These are phyloP conservation scores for Backusella tuberculispora DNA, from an alignment of 192 early-diverging fungal species.

Conservation along the genomic window DNA sequence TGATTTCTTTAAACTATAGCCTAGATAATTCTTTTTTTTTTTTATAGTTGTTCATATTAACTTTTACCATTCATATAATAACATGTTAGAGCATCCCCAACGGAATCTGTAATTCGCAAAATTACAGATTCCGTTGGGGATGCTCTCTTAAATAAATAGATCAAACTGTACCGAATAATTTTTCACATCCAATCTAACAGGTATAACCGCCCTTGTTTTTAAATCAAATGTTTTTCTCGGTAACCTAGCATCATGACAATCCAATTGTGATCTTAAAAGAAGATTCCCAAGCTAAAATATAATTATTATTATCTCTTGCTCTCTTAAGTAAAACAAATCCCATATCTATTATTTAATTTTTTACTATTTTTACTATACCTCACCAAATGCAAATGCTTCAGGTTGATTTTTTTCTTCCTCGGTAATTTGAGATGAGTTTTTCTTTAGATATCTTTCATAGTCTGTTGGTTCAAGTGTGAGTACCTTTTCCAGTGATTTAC, in stretches of 20 bases:
- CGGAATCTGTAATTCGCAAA: too few relatives aligned
- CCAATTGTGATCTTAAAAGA: slow-evolving; percentile 87
- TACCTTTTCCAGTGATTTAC: slow-evolving; percentile 88
- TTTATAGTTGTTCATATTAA: not conserved
- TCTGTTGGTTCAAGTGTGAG: slow-evolving; percentile 69
- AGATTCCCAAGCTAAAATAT: slow-evolving; percentile 62
- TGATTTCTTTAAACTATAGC: slow-evolving; percentile 69
- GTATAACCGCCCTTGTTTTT: slow-evolving; percentile 85
- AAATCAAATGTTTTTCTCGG: slow-evolving; percentile 88
- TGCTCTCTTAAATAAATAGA: not conserved
- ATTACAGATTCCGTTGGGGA: too few relatives aligned
- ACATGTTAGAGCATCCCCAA: too few relatives aligned
- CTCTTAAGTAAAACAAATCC: not conserved
- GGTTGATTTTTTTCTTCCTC: slow-evolving; percentile 47
- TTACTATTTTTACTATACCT: slow-evolving; percentile 19
- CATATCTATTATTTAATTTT: not conserved
- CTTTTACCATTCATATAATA: not conserved
- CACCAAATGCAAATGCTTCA: slow-evolving; percentile 73
- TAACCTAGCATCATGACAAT: slow-evolving; percentile 77
- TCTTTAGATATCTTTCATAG: slow-evolving; percentile 70
- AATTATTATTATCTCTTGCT: not conserved
- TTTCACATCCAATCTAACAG: slow-evolving; percentile 78
- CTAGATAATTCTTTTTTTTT: slow-evolving; percentile 58
- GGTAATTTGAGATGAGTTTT: slow-evolving; percentile 47
- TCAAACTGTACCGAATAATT: slow-evolving; percentile 64